Base-by-base conservation (phyloP, 2,329 filamentous ascomycete species). In the Colletotrichum truncatum region DNA sequence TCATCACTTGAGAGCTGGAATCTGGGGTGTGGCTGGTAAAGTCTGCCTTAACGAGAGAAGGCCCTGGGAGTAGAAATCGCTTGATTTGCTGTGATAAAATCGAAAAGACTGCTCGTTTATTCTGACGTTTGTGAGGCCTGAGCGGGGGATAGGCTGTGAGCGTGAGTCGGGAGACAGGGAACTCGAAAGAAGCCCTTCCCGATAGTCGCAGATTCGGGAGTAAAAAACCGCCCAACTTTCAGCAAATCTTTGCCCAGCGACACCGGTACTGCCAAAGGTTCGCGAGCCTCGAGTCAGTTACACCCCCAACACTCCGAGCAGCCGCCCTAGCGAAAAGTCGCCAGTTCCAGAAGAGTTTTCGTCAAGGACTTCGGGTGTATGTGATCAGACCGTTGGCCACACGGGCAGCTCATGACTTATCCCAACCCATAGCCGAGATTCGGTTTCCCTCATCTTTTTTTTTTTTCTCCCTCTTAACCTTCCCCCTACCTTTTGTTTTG, bases 81-180 rank as follows among this genome's bases (percentile, higher is more conserved):
- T 49, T 64, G 54, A 62, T 57, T 57, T 45, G 28, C 34, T 14
- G 23, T 32, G 7, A 25, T n/a, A n/a, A n/a, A n/a, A n/a, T n/a
- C n/a, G n/a, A n/a, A n/a, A n/a, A n/a, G n/a, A n/a, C n/a, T n/a
- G n/a, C n/a, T n/a, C n/a, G n/a, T n/a, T n/a, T n/a, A n/a, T n/a
- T n/a, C n/a, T n/a, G n/a, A n/a, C n/a, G n/a, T n/a, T n/a, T n/a
- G n/a, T n/a, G n/a, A n/a, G n/a, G n/a, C n/a, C n/a, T n/a, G n/a
- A n/a, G 56, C 30, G 48, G 21, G 25, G 12, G 16, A 45, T 36
- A 39, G 18, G 26, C 32, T 58, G 39, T 16, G 14, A 7, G 23
- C 56, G 54, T 61, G 62, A 65, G 48, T 62, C 62, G 56, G 49
- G 48, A 21, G 14, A 21, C 43, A 49, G 11, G 45, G 36, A 36